Evolutionary conservation across 352 stramenopile genomes (phyloP).

Genomic region (Pythium apleroticum): DNA sequence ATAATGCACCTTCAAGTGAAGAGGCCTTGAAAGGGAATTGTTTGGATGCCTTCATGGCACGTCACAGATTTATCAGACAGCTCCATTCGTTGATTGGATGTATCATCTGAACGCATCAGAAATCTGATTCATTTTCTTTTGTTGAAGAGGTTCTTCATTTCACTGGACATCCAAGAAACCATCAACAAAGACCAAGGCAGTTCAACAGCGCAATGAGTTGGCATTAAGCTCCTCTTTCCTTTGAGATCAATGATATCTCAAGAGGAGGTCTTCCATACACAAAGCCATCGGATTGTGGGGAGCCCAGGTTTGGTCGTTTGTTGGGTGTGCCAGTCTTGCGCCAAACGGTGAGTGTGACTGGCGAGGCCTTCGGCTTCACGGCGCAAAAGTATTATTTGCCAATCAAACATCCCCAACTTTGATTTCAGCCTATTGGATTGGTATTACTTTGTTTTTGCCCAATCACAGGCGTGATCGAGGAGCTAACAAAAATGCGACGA

Average conservation of each 20-base stretch:
- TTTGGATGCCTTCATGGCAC: neutral
- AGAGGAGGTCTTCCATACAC: too few species aligned
- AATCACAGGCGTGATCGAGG: neutral
- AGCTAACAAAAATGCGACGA: conserved; percentile 6
- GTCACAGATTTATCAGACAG: neutral
- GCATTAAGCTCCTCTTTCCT: too few species aligned
- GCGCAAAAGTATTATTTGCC: neutral
- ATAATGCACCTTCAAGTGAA: neutral
- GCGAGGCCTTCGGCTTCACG: neutral
- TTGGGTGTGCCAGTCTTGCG: neutral
- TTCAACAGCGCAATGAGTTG: too few species aligned
- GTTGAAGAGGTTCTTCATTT: neutral
- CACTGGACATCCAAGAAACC: neutral
- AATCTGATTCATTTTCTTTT: neutral
- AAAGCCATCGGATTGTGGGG: too few species aligned
- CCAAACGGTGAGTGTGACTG: neutral
- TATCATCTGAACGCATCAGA: neutral
- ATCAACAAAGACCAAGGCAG: too few species aligned
- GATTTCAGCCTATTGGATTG: neutral
- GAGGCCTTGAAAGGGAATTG: neutral
- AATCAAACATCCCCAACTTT: neutral
- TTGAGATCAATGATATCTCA: too few species aligned
- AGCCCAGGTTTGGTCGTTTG: neutral
- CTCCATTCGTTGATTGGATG: neutral
- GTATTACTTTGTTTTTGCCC: neutral